A percentile compares a stretch with the other conserved stretches of the same genome.
Evolutionary conservation across 2,329 filamentous ascomycete species (phyloP).

Genomic region (Neonectria punicea): DNA sequence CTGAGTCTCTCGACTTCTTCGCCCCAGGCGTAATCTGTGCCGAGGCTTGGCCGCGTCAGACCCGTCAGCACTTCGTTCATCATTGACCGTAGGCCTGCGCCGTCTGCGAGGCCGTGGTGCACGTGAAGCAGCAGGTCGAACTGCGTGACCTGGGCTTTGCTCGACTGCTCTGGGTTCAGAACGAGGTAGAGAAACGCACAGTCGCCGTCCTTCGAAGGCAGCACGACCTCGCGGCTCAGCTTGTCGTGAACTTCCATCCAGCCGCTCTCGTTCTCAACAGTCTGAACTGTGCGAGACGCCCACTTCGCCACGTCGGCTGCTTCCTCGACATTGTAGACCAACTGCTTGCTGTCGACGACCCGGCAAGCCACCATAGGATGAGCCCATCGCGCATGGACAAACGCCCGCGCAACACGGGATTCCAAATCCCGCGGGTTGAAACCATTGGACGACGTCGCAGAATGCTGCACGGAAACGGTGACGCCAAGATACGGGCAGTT

Average conservation of each 20-base stretch:
- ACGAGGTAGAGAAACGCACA: slow-evolving; percentile 15
- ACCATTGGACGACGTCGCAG: not conserved
- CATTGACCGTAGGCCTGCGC: slow-evolving; percentile 8
- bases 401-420: not conserved
- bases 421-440: not conserved
- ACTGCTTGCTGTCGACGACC: slow-evolving; percentile 11
- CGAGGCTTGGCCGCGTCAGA: not conserved
- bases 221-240: slow-evolving; percentile 5
- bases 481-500: slow-evolving; percentile 17
- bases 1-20: slow-evolving; percentile 12
- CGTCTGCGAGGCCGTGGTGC: slow-evolving; percentile 13
- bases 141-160: slow-evolving; percentile 7
- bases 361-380: slow-evolving; percentile 15
- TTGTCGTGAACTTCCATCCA: slow-evolving; percentile 6
- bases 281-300: slow-evolving; percentile 2
- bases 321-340: slow-evolving; percentile 11
- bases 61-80: slow-evolving; percentile 15
- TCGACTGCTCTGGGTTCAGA: not conserved
- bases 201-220: slow-evolving; percentile 12
- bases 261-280: not conserved
- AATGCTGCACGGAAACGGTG: not conserved
- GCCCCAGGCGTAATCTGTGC: slow-evolving; percentile 1
- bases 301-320: slow-evolving; percentile 2
- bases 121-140: slow-evolving; percentile 18
- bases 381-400: slow-evolving; percentile 5